Percentiles rank a stretch among this genome's conserved stretches.
Evolutionary conservation across 176 grass and related monocot species (phyloP).

Genomic region (Pharus latifolius): DNA sequence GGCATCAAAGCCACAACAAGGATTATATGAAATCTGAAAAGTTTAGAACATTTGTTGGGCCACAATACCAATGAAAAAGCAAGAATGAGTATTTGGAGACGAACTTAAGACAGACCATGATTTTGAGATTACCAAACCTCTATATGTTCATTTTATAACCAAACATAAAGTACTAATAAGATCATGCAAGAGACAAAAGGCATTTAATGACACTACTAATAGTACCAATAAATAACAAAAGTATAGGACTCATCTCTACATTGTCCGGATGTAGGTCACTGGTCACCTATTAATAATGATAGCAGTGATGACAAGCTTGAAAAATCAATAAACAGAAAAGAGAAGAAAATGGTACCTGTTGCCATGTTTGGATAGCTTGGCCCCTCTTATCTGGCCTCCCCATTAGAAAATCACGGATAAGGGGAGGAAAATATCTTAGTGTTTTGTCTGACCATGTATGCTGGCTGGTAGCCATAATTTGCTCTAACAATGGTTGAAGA

Average conservation of each 20-base stretch:
- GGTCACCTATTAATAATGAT: neutral
- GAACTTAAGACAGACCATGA: too few species aligned
- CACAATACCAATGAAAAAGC: too few species aligned
- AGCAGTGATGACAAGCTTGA: neutral
- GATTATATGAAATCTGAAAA: too few species aligned
- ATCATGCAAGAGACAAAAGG: too few species aligned
- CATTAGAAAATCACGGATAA: conserved; percentile 76
- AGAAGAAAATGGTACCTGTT: conserved; percentile 48
- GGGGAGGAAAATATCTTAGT: conserved; percentile 64
- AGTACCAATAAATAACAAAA: neutral
- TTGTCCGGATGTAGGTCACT: neutral
- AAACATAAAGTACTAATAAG: too few species aligned
- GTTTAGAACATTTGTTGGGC: too few species aligned
- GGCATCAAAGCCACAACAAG: too few species aligned
- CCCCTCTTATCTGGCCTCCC: conserved; percentile 81
- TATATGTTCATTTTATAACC: too few species aligned
- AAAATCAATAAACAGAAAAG: neutral
- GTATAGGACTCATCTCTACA: neutral
- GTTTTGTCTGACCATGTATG: conserved; percentile 98
- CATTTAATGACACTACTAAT: neutral
- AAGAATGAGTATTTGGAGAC: too few species aligned
- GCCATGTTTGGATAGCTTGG: conserved; percentile 89
- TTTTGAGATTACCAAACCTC: too few species aligned
- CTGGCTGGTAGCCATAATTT: conserved; percentile 97
- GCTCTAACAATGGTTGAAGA: conserved; percentile 85